Conservation (phyloP, 78 protist genomes). For the Mantamonas sphyraenae region DNA sequence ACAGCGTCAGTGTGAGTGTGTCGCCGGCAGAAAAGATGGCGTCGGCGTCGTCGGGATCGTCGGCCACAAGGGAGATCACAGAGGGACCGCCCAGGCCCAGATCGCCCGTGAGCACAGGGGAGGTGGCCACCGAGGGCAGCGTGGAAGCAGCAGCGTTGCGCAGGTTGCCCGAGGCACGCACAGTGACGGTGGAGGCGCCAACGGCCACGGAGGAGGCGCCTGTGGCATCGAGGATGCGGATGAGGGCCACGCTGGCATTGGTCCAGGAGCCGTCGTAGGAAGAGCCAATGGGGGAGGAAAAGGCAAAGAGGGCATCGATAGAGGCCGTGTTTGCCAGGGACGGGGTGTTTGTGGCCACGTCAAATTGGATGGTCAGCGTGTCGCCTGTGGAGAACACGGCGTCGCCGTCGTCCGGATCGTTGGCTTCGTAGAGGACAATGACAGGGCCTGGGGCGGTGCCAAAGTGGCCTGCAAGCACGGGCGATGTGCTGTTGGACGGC, state of each 20-base stretch:
- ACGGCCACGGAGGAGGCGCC: background rate
- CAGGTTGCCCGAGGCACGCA: background rate
- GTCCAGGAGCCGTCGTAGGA: background rate
- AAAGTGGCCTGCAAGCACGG: background rate
- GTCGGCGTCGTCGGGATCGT: constrained; percentile 9
- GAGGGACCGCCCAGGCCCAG: constrained; percentile 9
- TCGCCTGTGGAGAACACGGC: background rate
- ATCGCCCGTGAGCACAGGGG: background rate
- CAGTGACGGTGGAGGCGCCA: background rate
- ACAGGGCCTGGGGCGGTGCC: too few relatives aligned
- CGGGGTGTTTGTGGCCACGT: background rate
- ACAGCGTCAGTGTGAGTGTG: constrained; percentile 1
- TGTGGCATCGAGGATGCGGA: background rate
- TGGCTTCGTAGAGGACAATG: background rate
- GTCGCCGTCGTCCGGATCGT: constrained; percentile 8
- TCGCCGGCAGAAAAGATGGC: background rate
- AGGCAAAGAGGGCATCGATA: background rate
- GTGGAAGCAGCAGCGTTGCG: background rate
- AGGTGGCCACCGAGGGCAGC: background rate
- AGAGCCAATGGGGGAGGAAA: background rate
- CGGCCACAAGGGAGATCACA: background rate
- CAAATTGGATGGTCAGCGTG: background rate
- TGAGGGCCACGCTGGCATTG: background rate
- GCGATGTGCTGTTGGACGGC: background rate
- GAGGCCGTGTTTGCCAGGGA: background rate